Evolutionary conservation across 306 rosid genomes (phyloP), one percentile per base, ranked within the genome.

Genomic region (Vigna nakashimae): DNA sequence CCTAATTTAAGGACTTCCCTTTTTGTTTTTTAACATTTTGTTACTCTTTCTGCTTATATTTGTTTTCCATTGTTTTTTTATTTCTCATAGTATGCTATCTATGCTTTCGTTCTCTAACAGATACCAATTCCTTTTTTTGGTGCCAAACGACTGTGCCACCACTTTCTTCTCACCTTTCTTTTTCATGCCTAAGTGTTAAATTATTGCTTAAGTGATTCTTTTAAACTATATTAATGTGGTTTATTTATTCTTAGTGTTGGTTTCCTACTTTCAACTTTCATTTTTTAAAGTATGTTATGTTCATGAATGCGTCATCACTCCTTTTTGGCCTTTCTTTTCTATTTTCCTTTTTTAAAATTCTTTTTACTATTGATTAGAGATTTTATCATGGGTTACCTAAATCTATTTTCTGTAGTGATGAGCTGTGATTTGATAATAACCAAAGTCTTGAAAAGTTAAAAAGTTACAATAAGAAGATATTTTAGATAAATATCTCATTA

Each of bases 231-330:
- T 50, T 32, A 9, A 4, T 51, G 17, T 51, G 30, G 11, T 51
- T 5, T 9, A 28, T 49, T 28, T 9, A 30, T 69, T 16, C 10
- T n/a, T 32, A 51, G 62, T 51, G 17, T 50, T 9, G 10, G 4
- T 49, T 28, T 69, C 74, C 46, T 51, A 69, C 43, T 49, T 32
- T 70, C 75, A 70, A 51, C 63, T 71, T 65, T 20, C 49, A 42
- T 42, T 65, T 42, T 40, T 36, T n/a, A 15, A 34, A 14, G 38
- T 3, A 6, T 65, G 40, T 38, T 9, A 9, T 17, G 15, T 9
- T 18, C 5, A 65, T n/a, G 53, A 65, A 11, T 65, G 50, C 20
- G 2, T 38, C 50, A 26, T 65, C 50, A 17, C 9, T 36, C 5
- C 16, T 36, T 64, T 36, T 34, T 9, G 10, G 38, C 38, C 18